Conservation (phyloP, 2,329 filamentous ascomycete species). For the Hypomyces perniciosus region DNA sequence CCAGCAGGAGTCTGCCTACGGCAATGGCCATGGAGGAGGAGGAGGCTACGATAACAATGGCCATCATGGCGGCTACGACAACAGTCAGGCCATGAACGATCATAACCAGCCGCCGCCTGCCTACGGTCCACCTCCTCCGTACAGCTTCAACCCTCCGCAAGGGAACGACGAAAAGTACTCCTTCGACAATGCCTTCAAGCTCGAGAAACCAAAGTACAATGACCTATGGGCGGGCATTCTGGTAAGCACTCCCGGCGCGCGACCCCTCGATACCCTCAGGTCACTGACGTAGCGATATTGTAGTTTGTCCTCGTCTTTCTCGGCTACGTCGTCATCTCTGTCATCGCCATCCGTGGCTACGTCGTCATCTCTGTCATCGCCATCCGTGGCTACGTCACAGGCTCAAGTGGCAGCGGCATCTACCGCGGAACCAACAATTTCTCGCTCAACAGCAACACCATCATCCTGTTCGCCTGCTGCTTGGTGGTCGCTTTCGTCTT, state of each 20-base stretch:
- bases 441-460: conserved; percentile 71
- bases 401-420: conserved; percentile 64
- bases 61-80: conserved; percentile 18
- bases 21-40: conserved; percentile 8
- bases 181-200: conserved; percentile 77
- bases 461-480: conserved; percentile 78
- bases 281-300: conserved; percentile 1
- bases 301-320: conserved; percentile 64
- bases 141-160: conserved; percentile 33
- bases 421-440: conserved; percentile 63
- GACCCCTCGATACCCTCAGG: not conserved
- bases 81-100: conserved; percentile 20
- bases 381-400: conserved; percentile 64
- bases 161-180: conserved; percentile 42
- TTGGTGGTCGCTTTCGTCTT: conserved; percentile 68
- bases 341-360: conserved; percentile 68
- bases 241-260: conserved; percentile 37
- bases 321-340: conserved; percentile 73
- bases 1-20: conserved; percentile 13
- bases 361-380: conserved; percentile 68
- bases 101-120: conserved; percentile 16
- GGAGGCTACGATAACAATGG: conserved; percentile 16
- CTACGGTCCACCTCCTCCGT: conserved; percentile 25
- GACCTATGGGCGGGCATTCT: conserved; percentile 85
- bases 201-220: conserved; percentile 81